Conservation (phyloP, 2,329 filamentous ascomycete genomes). For the Dactylellina cionopaga region DNA sequence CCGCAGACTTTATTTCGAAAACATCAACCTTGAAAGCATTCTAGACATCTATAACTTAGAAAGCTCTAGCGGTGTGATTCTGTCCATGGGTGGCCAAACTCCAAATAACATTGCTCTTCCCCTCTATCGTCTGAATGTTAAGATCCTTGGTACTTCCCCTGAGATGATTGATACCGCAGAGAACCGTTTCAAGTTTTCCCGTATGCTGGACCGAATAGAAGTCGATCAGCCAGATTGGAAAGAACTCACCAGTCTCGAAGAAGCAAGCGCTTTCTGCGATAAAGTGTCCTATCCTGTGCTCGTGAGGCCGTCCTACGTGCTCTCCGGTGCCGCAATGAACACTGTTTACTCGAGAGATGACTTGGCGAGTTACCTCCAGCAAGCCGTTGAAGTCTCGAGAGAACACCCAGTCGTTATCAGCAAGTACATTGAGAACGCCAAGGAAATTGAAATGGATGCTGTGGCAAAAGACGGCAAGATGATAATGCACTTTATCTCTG, state of each 20-base stretch:
- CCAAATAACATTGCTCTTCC: conserved; percentile 97
- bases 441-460: conserved; percentile 99
- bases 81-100: conserved; percentile 96
- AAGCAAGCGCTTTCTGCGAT: conserved; percentile 86
- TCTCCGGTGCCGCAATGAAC: conserved; percentile 98
- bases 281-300: conserved; percentile 92
- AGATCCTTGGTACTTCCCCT: conserved; percentile 91
- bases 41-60: conserved; percentile 94
- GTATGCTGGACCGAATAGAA: conserved; percentile 92
- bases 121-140: conserved; percentile 86
- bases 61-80: conserved; percentile 81
- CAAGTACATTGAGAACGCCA: conserved; percentile 99
- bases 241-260: conserved; percentile 92
- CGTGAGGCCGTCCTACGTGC: conserved; percentile 93
- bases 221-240: conserved; percentile 99
- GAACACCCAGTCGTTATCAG: conserved; percentile 98
- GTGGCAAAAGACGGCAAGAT: conserved; percentile 89
- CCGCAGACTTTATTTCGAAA: conserved; percentile 83
- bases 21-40: conserved; percentile 88
- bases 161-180: conserved; percentile 99
- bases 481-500: conserved; percentile 95
- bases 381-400: conserved; percentile 90
- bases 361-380: conserved; percentile 84
- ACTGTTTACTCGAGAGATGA: conserved; percentile 97
- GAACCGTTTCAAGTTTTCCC: conserved; percentile 98